A percentile compares a stretch with the other conserved stretches of the same genome.
Conservation (phyloP, 2,329 filamentous ascomycete species). For the Sporothrix euskadiensis region DNA sequence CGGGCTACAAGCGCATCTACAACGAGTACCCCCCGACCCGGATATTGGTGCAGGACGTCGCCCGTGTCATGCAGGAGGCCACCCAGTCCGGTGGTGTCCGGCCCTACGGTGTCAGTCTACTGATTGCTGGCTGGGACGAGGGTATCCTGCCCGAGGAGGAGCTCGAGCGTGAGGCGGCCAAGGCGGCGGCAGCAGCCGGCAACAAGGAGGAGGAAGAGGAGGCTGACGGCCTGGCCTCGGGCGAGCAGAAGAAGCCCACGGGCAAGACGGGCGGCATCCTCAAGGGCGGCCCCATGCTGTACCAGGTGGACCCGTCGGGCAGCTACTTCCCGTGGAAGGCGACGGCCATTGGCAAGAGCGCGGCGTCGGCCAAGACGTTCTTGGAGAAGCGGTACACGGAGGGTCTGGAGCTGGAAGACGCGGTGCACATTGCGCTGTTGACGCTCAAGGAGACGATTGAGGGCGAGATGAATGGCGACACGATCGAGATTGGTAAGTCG, state of each 20-base stretch:
- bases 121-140: constrained; percentile 98
- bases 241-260: constrained; percentile 70
- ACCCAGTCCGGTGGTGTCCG: constrained; percentile 97
- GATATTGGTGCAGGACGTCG: constrained; percentile 98
- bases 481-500: constrained; percentile 87
- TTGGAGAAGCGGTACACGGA: constrained; percentile 99
- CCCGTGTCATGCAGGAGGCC: constrained; percentile 96
- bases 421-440: constrained; percentile 94
- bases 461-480: constrained; percentile 98
- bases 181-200: constrained; percentile 49
- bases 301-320: constrained; percentile 98
- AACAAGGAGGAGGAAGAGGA: constrained; percentile 45
- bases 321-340: constrained; percentile 99
- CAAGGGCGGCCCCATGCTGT: constrained; percentile 95
- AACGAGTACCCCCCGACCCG: constrained; percentile 99
- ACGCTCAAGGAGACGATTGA: constrained; percentile 99
- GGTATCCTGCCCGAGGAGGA: constrained; percentile 85
- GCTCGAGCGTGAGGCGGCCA: constrained; percentile 52
- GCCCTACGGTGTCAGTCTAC: constrained; percentile 91
- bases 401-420: constrained; percentile 93
- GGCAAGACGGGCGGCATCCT: constrained; percentile 93
- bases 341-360: constrained; percentile 97
- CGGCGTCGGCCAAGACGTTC: constrained; percentile 97
- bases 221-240: constrained; percentile 36
- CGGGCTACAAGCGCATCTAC: constrained; percentile 99